Evolutionary conservation across 345 rosid genomes (phyloP).

Genomic region (Heritiera fomes): DNA sequence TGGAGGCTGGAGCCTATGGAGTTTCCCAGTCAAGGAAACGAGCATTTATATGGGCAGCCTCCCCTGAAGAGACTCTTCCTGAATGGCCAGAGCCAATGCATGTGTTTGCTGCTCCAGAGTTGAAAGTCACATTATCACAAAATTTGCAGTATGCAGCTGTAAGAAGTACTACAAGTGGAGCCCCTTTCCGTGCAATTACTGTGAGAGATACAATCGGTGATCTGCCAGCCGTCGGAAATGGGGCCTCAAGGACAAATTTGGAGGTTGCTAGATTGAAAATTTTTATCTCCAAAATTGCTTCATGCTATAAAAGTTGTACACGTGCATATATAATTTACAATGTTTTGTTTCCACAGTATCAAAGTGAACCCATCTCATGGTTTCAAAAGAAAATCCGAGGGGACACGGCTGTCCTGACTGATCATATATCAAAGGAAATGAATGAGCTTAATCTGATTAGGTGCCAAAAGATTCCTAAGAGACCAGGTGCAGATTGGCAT

Average conservation of each 20-base stretch:
- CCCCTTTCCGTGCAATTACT: slow-evolving; percentile 89
- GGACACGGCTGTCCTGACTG: slow-evolving; percentile 46
- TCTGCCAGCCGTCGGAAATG: slow-evolving; percentile 71
- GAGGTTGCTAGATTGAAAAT: slow-evolving; percentile 40
- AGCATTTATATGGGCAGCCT: slow-evolving; percentile 92
- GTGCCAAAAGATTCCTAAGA: slow-evolving; percentile 36
- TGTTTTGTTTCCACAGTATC: slow-evolving; percentile 43
- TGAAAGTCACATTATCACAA: slow-evolving; percentile 54
- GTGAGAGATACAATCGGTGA: slow-evolving; percentile 92
- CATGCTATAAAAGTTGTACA: background rate
- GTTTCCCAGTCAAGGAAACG: slow-evolving; percentile 88
- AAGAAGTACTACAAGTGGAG: slow-evolving; percentile 71
- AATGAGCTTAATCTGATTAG: slow-evolving; percentile 73
- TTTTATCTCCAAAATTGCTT: background rate
- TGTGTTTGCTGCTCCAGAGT: slow-evolving; percentile 64
- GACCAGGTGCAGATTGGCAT: no score
- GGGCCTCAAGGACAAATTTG: slow-evolving; percentile 50
- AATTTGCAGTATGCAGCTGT: slow-evolving; percentile 67
- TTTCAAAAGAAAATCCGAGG: slow-evolving; percentile 77
- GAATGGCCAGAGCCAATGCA: slow-evolving; percentile 99
- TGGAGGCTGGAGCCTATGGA: slow-evolving; percentile 94
- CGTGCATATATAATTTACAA: slow-evolving; percentile 3
- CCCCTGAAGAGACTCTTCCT: slow-evolving; percentile 80
- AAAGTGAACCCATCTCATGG: slow-evolving; percentile 67
- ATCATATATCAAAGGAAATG: slow-evolving; percentile 84